Base-by-base conservation (phyloP, 305 asterid species). In the Fraxinus albicans region DNA sequence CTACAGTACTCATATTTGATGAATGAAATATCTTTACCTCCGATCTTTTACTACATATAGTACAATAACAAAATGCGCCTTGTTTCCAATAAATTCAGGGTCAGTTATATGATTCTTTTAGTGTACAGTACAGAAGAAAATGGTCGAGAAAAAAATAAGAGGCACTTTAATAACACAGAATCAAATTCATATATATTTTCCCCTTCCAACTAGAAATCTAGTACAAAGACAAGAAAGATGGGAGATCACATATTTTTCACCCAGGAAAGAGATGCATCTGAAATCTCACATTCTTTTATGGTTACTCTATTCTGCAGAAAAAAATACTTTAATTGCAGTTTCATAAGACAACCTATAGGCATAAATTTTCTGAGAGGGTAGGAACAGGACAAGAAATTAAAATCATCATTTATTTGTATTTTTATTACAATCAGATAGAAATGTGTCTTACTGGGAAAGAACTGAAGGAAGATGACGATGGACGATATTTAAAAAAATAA, bases 391-490 rank as follows among this genome's bases (percentile, higher is more conserved):
- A 4, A 77, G 44, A 25, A 80, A 40, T 34, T 35, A 83, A 3
- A 44, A 77, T 31, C 78, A 82, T 42, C 4, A 8, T 29, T 77
- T 23, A 35, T 2, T 8, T 79, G 8, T 36, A 21, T 33, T 53
- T 75, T 83, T 77, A 79, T 58, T 50, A 47, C 21, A 23, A 21
- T 67, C 77, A 21, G 38, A 82, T 77, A 25, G 29, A 47, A 25
- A 33, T 81, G 67, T 44, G 81, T 31, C 72, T 76, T 72, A 25
- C 78, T 81, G 50, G 75, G 81, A 82, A 69, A 7, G 60, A 81
- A 63, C 76, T 67, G 81, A 80, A 80, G 79, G 78, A 73, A 44
- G 78, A 38, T 77, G 79, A 55, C 15, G 81, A 81, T 63, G 33
- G 63, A 0, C 25, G 17, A 63, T 8, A 23, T 2, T 25, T 25